These are phyloP conservation scores for Fusarium sterilihyphosum DNA, from an alignment of 2,329 filamentous ascomycete species.

Conservation along the genomic window DNA sequence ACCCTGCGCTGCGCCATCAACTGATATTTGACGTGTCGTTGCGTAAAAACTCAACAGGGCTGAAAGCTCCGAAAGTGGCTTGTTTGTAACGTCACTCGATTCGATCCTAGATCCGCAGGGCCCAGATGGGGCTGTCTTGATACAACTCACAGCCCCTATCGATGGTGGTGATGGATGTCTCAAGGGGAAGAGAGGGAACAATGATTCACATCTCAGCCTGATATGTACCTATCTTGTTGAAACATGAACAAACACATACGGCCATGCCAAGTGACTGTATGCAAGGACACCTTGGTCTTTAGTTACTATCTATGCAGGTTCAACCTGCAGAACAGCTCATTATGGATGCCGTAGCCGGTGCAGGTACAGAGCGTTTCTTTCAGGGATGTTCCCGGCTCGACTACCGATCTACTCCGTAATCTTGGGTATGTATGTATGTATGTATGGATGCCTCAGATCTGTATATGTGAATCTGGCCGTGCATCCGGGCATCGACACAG, in stretches of 20 bases:
- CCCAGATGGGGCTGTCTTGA: slow-evolving; percentile 8
- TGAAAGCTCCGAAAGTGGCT: not conserved
- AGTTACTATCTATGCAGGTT: slow-evolving; percentile 1
- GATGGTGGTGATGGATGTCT: not conserved
- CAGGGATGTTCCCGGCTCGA: slow-evolving; percentile 27
- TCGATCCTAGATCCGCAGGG: slow-evolving; percentile 19
- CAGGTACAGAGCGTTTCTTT: slow-evolving; percentile 22
- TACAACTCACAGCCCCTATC: not conserved
- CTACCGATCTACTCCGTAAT: slow-evolving; percentile 2
- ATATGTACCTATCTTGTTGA: not conserved
- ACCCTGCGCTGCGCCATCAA: slow-evolving; percentile 8
- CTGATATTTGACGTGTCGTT: slow-evolving; percentile 30
- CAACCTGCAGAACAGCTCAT: slow-evolving; percentile 23
- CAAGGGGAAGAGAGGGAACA: slow-evolving; percentile 3
- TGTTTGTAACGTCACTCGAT: slow-evolving; percentile 21
- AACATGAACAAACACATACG: not conserved
- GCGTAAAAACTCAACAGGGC: slow-evolving; percentile 21
- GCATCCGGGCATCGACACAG: not conserved
- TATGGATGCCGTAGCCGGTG: slow-evolving; percentile 20
- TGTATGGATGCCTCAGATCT: not conserved
- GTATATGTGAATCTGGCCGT: not conserved
- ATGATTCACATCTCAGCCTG: not conserved
- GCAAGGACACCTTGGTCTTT: not conserved
- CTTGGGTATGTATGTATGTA: not conserved
- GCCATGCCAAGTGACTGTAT: not conserved